Evolutionary conservation across 345 rosid species (phyloP), one percentile per base, ranked within the genome.

Genomic region (Ricinus communis): DNA sequence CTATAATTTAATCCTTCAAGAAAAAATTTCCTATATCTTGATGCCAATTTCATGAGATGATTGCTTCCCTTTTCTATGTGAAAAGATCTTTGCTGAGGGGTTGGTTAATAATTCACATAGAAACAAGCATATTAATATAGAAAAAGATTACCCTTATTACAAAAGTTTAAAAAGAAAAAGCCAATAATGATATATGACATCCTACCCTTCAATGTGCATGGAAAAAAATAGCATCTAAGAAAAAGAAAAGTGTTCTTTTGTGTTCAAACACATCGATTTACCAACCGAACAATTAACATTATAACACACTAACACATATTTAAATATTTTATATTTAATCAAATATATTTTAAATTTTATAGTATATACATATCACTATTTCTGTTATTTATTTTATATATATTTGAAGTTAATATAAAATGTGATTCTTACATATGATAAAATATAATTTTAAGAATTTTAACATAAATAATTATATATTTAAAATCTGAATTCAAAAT

Each of bases 171-270:
- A 76, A 74, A 77, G 55, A 62, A 76, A 58, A 66, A 24, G 67
- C 59, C 74, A 76, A 77, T 71, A 73, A 80, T 82, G 77, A 61
- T n/a, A 38, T 18, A 71, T 68, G 82, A 76, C 66, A 70, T 74
- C 30, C 40, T 12, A 1, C 19, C 72, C 16, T 40, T 33, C 66
- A 43, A n/a, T 28, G 53, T 49, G 25, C n/a, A 41, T 58, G 41
- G 57, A 77, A 68, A 58, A 64, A 74, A 70, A 71, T 61, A 65
- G 71, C 58, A 65, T 76, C 75, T 65, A 5, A 49, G 54, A 55
- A 67, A 54, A 51, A 62, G 41, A 68, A 71, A 77, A 65, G 18
- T 15, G 67, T 62, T 75, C 63, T 61, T n/a, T 11, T 27, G 64
- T 66, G 36, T 58, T 76, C 78, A 77, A 78, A 76, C 71, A 82